Conservation (phyloP, 176 grass and related monocot species). For the Miscanthus lutarioriparius region DNA sequence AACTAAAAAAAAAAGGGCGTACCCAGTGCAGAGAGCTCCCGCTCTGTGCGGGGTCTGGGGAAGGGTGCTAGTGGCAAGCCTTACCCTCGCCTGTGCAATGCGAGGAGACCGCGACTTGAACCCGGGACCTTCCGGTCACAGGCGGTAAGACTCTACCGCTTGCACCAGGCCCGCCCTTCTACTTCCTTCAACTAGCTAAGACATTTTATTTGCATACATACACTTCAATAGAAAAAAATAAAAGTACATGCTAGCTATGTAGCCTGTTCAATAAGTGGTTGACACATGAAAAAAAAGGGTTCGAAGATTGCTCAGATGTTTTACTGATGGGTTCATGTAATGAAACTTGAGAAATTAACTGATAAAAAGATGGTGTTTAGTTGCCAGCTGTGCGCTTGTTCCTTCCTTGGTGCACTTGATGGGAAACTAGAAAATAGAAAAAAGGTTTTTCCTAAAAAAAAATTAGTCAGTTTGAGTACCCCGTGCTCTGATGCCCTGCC, state of each 20-base stretch:
- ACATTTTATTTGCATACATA: neutral
- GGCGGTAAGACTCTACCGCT: no score
- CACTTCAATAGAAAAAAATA: neutral
- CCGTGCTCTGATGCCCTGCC: neutral
- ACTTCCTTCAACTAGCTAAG: neutral
- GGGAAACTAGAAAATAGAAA: slow-evolving; percentile 11
- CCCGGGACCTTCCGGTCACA: no score
- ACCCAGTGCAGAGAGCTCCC: no score
- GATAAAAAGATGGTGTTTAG: neutral
- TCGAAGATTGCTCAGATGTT: neutral
- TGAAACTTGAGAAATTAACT: neutral
- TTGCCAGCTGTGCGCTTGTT: neutral
- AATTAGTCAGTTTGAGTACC: neutral
- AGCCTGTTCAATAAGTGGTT: neutral
- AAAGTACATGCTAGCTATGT: neutral
- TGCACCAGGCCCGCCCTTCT: no score
- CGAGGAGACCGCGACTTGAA: no score
- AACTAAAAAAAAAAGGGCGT: no score
- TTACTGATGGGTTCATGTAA: neutral
- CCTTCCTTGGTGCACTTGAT: neutral
- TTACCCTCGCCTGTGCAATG: no score
- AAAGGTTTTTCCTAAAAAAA: neutral
- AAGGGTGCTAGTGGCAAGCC: no score
- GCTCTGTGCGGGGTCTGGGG: no score
- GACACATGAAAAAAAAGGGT: neutral